Conservation (phyloP, 495 filamentous ascomycete genomes). For the Xylaria cubensis region DNA sequence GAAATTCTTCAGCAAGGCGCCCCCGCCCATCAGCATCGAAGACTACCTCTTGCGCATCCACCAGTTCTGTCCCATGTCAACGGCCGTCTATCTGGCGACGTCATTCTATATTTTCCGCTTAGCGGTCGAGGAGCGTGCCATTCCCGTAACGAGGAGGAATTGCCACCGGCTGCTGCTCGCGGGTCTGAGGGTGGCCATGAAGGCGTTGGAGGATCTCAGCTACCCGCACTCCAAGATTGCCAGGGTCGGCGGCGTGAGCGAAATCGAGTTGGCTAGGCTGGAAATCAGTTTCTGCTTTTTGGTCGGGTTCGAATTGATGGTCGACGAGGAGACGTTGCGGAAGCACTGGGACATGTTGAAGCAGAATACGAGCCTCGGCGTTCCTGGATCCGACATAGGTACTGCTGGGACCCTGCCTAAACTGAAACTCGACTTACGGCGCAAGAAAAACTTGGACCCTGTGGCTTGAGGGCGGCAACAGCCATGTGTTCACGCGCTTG, state of each 20-base stretch:
- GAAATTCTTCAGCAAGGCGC: constrained; percentile 89
- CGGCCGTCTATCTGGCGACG: constrained; percentile 91
- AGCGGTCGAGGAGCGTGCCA: constrained; percentile 72
- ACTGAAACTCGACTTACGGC: constrained; percentile 3
- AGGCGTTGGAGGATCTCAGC: constrained; percentile 87
- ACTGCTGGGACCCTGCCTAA: constrained; percentile 14
- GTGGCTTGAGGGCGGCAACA: background rate
- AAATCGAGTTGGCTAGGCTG: constrained; percentile 75
- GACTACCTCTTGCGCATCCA: constrained; percentile 90
- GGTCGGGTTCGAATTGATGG: constrained; percentile 79
- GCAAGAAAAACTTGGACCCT: constrained; percentile 13
- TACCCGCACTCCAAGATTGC: constrained; percentile 85
- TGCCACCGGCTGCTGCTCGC: constrained; percentile 88
- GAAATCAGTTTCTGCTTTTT: constrained; percentile 93
- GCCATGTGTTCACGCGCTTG: background rate
- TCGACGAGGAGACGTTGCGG: constrained; percentile 67
- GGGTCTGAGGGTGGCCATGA: constrained; percentile 85
- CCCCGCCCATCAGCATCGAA: constrained; percentile 79
- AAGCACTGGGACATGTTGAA: constrained; percentile 59
- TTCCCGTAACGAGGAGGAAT: constrained; percentile 80
- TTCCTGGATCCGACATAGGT: constrained; percentile 35
- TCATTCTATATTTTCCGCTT: constrained; percentile 88
- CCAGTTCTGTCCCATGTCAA: constrained; percentile 92
- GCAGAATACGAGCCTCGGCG: constrained; percentile 21
- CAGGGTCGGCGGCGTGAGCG: constrained; percentile 87